Conservation (phyloP, 2,329 filamentous ascomycete species). For the Pseudocercospora cruenta region DNA sequence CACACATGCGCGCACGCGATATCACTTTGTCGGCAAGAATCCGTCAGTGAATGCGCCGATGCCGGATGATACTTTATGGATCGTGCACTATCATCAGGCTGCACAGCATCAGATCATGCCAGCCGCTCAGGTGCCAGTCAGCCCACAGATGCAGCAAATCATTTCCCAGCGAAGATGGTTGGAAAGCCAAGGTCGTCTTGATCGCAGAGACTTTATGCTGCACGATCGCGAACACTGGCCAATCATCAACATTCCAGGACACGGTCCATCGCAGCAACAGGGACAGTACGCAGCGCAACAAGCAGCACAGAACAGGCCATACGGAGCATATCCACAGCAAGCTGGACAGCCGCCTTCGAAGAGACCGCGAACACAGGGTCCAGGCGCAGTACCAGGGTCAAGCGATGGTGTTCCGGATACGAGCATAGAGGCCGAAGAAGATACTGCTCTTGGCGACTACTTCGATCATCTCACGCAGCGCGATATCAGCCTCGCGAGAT, state of each 20-base stretch:
- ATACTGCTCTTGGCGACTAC: constrained; percentile 81
- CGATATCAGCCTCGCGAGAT: constrained; percentile 84
- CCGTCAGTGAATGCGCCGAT: constrained; percentile 70
- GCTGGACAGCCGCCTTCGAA: constrained; percentile 49
- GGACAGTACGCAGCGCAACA: constrained; percentile 25
- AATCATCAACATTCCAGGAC: constrained; percentile 70
- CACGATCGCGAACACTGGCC: constrained; percentile 90
- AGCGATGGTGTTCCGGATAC: constrained; percentile 48
- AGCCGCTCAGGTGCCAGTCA: constrained; percentile 65
- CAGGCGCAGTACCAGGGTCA: constrained; percentile 45
- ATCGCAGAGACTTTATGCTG: constrained; percentile 92
- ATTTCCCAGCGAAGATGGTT: constrained; percentile 65
- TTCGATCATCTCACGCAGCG: constrained; percentile 88
- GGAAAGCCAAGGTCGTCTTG: constrained; percentile 75
- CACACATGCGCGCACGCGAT: constrained; percentile 79
- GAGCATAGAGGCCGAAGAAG: constrained; percentile 83
- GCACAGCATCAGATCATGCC: constrained; percentile 75
- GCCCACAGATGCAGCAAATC: constrained; percentile 61
- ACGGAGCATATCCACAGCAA: constrained; percentile 37
- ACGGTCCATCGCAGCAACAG: constrained; percentile 23
- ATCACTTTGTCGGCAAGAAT: constrained; percentile 78
- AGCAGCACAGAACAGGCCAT: constrained; percentile 23
- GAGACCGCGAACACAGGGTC: constrained; percentile 45
- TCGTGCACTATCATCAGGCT: constrained; percentile 84
- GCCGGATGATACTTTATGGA: constrained; percentile 81